Evolutionary conservation across 345 rosid species (phyloP), one percentile per base, ranked within the genome.

Genomic region (Murraya koenigii): DNA sequence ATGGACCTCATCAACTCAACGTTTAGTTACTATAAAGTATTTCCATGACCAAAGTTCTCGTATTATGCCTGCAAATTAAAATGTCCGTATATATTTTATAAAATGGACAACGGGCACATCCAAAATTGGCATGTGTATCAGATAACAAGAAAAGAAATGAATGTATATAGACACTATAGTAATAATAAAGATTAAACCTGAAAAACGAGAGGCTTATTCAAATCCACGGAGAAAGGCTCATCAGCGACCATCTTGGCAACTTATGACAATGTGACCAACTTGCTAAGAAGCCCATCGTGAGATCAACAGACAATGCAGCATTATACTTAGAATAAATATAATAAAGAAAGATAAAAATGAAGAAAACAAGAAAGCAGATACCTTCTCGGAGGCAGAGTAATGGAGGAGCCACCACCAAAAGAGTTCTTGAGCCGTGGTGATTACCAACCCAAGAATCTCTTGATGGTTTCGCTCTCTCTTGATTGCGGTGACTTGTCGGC

Each of bases 151-250:
- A 55, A 0, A 68, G 13, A 38, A 55, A 80, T 10, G 28, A 49
- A 32, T 47, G 39, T 13, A 62, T n/a, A 73, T 38, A 66, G 7
- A 39, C 44, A 39, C 44, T 6, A 6, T 7, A 3, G 35, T 33
- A 3, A 2, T 33, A 52, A 52, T n/a, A 3, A 32, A 2, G 23
- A 65, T 67, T 41, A 32, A 61, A 83, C 91, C 88, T 88, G 89
- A 79, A 77, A 88, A 11, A 88, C 88, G 61, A 88, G 82, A 70
- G 89, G 86, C 81, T 86, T 88, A 66, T 71, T 75, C 76, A 88
- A 81, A 82, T 88, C 89, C 17, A 88, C 88, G 2, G 84, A 73
- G 83, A 88, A 88, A 41, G 79, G 80, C 79, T 79, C 56, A 71
- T 79, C 56, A 60, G 77, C 80, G 72, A 75, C 91, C 91, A 88